These are phyloP conservation scores for Tolypocladium amazonense DNA, from an alignment of 2,329 filamentous ascomycete genomes.

Conservation along the genomic window DNA sequence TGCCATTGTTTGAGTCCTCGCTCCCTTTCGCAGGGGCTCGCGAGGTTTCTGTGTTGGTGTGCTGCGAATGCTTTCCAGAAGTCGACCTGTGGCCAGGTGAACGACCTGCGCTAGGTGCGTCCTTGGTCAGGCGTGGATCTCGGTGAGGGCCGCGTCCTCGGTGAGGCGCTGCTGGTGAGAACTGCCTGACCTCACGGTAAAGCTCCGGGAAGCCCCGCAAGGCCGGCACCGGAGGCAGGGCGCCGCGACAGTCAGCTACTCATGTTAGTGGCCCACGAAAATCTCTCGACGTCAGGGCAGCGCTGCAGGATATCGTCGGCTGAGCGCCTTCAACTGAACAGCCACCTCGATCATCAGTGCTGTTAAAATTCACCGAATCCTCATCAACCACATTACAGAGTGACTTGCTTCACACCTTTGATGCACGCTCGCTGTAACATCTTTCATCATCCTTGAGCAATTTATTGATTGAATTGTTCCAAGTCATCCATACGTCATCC, in stretches of 20 bases:
- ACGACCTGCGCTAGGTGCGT: not conserved
- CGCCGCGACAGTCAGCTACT: not conserved
- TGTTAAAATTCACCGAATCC: not conserved
- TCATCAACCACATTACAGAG: not conserved
- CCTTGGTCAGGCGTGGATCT: not conserved
- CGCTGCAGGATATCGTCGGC: not conserved
- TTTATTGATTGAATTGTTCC: not conserved
- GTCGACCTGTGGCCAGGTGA: not conserved
- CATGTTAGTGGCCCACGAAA: not conserved
- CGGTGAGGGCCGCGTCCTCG: constrained; percentile 3
- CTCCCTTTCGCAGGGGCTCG: not conserved
- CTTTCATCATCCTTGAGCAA: not conserved
- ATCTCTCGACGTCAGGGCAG: not conserved
- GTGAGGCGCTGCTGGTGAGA: constrained; percentile 2
- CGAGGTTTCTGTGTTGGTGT: not conserved
- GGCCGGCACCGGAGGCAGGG: not conserved
- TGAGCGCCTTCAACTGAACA: not conserved
- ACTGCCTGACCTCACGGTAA: not conserved
- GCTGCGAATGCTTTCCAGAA: not conserved
- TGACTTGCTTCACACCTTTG: not conserved
- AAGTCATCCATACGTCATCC: constrained; percentile 2
- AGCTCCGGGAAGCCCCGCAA: constrained; percentile 1
- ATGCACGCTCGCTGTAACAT: not conserved
- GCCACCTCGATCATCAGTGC: not conserved
- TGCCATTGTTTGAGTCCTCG: constrained; percentile 28